These are phyloP conservation scores for Actinomucor elegans DNA, from an alignment of 371 early-diverging fungal species.

Conservation along the genomic window DNA sequence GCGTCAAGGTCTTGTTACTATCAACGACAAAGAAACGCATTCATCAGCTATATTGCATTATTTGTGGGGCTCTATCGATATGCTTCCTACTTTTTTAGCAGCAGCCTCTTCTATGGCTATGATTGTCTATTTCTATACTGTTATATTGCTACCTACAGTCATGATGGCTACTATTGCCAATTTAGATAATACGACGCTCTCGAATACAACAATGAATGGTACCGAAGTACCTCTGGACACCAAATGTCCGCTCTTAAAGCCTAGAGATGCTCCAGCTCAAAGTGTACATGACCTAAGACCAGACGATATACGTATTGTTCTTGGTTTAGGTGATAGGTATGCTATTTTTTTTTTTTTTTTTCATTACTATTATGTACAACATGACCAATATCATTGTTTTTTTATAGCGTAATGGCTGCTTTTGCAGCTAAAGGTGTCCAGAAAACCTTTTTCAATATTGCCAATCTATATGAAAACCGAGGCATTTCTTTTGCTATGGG, in stretches of 20 bases:
- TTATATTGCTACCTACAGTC: conserved; percentile 20
- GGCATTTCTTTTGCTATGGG: conserved; percentile 56
- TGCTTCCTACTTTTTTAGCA: conserved; percentile 8
- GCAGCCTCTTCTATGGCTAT: conserved; percentile 7
- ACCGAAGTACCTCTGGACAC: conserved; percentile 15
- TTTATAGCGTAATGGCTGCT: conserved; percentile 64
- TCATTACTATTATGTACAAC: no score
- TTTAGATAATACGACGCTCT: background rate
- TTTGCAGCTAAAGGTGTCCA: conserved; percentile 55
- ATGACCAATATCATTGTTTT: background rate
- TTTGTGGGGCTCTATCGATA: conserved; percentile 3
- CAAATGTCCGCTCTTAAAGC: conserved; percentile 36
- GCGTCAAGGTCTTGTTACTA: background rate
- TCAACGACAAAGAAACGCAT: background rate
- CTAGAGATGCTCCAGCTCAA: conserved; percentile 21
- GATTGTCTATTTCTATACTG: conserved; percentile 23
- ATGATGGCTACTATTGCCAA: conserved; percentile 8
- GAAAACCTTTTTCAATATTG: conserved; percentile 24
- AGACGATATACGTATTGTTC: conserved; percentile 63
- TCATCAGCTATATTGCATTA: background rate
- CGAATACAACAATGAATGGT: background rate
- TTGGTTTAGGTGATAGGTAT: conserved; percentile 66
- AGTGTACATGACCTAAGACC: conserved; percentile 48
- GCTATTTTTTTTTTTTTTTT: background rate
- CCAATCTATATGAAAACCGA: conserved; percentile 39